Conservation (phyloP, 331 rosid species). For the Acacia concinna region DNA sequence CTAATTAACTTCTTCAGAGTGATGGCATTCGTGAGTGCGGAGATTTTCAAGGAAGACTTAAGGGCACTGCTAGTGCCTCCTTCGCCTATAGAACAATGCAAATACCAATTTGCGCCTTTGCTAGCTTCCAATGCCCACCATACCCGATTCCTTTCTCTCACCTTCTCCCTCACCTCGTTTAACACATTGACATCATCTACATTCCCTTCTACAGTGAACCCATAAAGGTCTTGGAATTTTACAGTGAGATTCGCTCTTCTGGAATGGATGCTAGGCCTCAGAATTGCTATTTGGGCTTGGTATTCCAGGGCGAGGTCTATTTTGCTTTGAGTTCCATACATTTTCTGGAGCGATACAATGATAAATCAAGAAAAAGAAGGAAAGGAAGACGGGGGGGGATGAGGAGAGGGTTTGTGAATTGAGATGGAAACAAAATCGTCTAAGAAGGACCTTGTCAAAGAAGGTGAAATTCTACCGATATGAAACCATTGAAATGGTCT, state of each 20-base stretch:
- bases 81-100: slow-evolving; percentile 48
- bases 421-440: neutral
- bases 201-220: slow-evolving; percentile 79
- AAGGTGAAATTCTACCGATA: slow-evolving; percentile 38
- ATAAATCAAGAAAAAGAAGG: slow-evolving; percentile 35
- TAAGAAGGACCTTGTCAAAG: slow-evolving; percentile 33
- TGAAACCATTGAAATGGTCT: slow-evolving; percentile 45
- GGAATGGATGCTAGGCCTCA: slow-evolving; percentile 73
- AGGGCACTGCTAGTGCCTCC: slow-evolving; percentile 43
- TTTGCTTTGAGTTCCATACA: slow-evolving; percentile 60
- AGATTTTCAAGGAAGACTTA: slow-evolving; percentile 58
- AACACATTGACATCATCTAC: slow-evolving; percentile 77
- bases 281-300: slow-evolving; percentile 58
- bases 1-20: slow-evolving; percentile 65
- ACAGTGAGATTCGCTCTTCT: slow-evolving; percentile 69
- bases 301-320: slow-evolving; percentile 61
- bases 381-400: neutral
- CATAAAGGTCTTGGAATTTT: slow-evolving; percentile 76
- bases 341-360: slow-evolving; percentile 31
- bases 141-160: slow-evolving; percentile 62
- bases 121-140: slow-evolving; percentile 90
- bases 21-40: slow-evolving; percentile 55
- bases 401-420: neutral
- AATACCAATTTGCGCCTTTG: slow-evolving; percentile 80
- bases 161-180: slow-evolving; percentile 77